Base-by-base conservation (phyloP, 257 asterid species). In the Lycium ferocissimum region DNA sequence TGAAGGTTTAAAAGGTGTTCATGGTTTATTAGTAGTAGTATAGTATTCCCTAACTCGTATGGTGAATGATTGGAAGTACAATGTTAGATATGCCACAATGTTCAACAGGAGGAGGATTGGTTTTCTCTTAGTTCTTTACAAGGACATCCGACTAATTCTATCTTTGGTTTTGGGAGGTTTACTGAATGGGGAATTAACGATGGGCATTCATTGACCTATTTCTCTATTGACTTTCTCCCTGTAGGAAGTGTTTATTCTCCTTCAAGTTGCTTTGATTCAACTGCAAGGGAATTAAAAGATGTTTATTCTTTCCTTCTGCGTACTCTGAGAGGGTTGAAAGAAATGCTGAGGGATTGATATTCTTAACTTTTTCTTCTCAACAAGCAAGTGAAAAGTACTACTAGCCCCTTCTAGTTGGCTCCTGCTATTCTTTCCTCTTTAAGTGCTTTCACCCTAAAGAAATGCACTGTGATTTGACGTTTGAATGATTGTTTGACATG, bases 401-500 rank as follows among this genome's bases (percentile, higher is more conserved):
- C 43, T 59, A 20, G 58, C 57, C 37, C 70, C 38, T 72, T 72
- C 18, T 75, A 20, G 43, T 47, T 15, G 7, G 43, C 61, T 75
- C n/a, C n/a, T 49, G 81, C 43, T 12, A 22, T 75, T 49, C 81
- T 22, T 75, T 49, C 43, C 40, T n/a, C 81, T 75, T 49, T 22
- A 43, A 13, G 81, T 75, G 81, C 81, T 75, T 7, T 49, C 81
- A 49, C 62, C 81, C 8, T 49, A 49, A 22, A 49, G 43, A 22
- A 51, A 75, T 22, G 61, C 43, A 33, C 47, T 45, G 37, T 82
- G 66, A 65, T 33, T 54, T 45, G 49, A 0, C 53, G 26, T 83
- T 69, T 83, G 51, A 69, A 67, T 83, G 65, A 35, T 45, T 61
- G 22, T 81, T 66, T 82, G 56, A 45, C 79, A 15, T 59, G 65